phyloP scores from a whole-genome alignment of 2,329 filamentous ascomycete genomes.

The Trichoderma polysporum region DNA sequence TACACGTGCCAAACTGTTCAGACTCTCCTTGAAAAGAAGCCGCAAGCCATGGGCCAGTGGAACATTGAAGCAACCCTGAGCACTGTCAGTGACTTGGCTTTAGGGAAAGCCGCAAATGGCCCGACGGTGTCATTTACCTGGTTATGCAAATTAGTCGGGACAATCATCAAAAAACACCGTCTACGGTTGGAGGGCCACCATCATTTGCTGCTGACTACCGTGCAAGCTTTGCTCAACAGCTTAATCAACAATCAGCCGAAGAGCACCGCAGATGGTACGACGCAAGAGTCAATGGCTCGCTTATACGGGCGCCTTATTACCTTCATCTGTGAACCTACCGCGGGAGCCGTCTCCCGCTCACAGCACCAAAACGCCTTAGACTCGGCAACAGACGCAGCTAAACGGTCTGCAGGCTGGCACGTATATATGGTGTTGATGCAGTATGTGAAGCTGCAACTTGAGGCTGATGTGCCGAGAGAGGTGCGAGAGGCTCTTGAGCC shows the following conservation, averaged over 20 bases:
- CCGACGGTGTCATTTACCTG: constrained; percentile 43
- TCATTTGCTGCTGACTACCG: constrained; percentile 54
- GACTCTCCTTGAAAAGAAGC: constrained; percentile 50
- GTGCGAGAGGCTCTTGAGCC: constrained; percentile 57
- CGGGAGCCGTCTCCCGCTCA: constrained; percentile 52
- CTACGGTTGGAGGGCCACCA: constrained; percentile 62
- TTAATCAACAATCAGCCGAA: constrained; percentile 41
- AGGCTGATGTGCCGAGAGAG: constrained; percentile 49
- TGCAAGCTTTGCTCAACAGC: constrained; percentile 56
- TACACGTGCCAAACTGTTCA: constrained; percentile 44
- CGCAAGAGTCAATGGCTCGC: constrained; percentile 48
- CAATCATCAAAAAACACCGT: constrained; percentile 59
- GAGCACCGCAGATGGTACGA: constrained; percentile 25
- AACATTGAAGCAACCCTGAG: constrained; percentile 56
- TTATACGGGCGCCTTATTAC: constrained; percentile 57
- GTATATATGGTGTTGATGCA: constrained; percentile 61
- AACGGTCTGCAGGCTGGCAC: constrained; percentile 59
- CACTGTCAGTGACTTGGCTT: constrained; percentile 41
- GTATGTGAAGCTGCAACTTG: constrained; percentile 62
- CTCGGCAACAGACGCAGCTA: constrained; percentile 60
- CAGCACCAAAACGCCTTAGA: constrained; percentile 50
- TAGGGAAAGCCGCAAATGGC: constrained; percentile 28
- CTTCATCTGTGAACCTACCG: constrained; percentile 59
- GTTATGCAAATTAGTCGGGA: constrained; percentile 55
- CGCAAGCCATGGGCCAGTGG: constrained; percentile 55